phyloP scores from a whole-genome alignment of 805 yeast genomes.

The Metschnikowia koreensis region DNA sequence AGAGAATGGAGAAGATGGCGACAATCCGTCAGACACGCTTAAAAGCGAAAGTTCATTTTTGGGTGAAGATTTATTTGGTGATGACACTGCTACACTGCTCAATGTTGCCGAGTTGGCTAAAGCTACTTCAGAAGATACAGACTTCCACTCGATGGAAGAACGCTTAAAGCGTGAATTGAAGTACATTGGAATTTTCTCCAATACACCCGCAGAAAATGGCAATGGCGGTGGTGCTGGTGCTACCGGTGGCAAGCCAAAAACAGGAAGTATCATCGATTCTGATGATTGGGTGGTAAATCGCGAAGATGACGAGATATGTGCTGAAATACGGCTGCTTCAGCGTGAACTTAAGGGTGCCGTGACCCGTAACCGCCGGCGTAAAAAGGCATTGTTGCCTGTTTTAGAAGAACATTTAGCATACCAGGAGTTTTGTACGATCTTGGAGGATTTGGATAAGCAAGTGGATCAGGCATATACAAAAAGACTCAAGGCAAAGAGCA shows the following conservation, averaged over 20 bases:
- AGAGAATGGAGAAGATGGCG: conserved; percentile 20
- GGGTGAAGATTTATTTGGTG: conserved; percentile 23
- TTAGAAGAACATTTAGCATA: conserved; percentile 89
- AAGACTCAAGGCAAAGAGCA: conserved; percentile 72
- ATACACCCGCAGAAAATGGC: conserved; percentile 35
- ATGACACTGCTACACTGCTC: conserved; percentile 37
- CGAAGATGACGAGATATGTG: conserved; percentile 93
- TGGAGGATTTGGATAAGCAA: conserved; percentile 94
- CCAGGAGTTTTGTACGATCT: conserved; percentile 86
- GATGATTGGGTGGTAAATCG: conserved; percentile 74
- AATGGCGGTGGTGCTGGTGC: conserved; percentile 20
- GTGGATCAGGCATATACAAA: conserved; percentile 91
- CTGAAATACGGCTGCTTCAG: conserved; percentile 76
- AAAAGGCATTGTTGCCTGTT: conserved; percentile 62
- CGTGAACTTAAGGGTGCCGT: conserved; percentile 60
- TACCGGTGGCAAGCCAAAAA: conserved; percentile 19
- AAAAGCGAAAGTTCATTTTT: conserved; percentile 15
- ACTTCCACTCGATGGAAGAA: conserved; percentile 82
- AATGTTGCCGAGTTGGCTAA: conserved; percentile 33
- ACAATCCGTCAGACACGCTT: conserved; percentile 10
- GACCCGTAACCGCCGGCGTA: conserved; percentile 63
- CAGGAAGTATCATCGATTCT: conserved; percentile 42
- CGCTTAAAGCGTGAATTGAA: conserved; percentile 82
- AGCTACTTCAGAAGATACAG: conserved; percentile 51
- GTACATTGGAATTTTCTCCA: conserved; percentile 86